Evolutionary conservation across 2,329 filamentous ascomycete genomes (phyloP).

Genomic region (Alternaria gaisen): DNA sequence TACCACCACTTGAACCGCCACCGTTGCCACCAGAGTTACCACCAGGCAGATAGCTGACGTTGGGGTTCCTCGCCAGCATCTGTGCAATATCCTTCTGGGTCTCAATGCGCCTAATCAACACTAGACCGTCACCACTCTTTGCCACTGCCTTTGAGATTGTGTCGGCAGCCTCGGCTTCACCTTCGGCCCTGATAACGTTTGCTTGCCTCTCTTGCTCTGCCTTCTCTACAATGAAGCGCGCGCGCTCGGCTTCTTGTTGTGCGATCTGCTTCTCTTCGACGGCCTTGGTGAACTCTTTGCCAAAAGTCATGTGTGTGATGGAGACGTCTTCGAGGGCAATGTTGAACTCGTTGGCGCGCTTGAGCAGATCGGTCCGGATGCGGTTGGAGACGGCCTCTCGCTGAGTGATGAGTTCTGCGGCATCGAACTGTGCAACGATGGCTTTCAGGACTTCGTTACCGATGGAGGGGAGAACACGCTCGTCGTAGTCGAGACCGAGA

Average conservation of each 20-base stretch:
- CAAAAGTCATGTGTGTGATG: constrained; percentile 99
- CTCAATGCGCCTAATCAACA: constrained; percentile 97
- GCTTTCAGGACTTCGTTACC: constrained; percentile 65
- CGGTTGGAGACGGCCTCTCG: constrained; percentile 95
- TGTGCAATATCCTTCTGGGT: constrained; percentile 95
- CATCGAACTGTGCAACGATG: constrained; percentile 64
- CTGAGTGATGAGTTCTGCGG: constrained; percentile 84
- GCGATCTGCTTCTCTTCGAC: constrained; percentile 99
- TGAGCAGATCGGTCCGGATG: constrained; percentile 90
- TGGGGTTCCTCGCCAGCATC: constrained; percentile 88
- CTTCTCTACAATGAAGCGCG: constrained; percentile 97
- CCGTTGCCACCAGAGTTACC: constrained; percentile 66
- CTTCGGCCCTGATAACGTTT: constrained; percentile 97
- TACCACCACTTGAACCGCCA: constrained; percentile 68
- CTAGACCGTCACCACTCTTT: constrained; percentile 90
- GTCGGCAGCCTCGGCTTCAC: constrained; percentile 95
- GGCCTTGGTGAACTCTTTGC: constrained; percentile 97
- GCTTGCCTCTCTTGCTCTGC: constrained; percentile 99
- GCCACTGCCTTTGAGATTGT: constrained; percentile 93
- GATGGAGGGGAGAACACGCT: constrained; percentile 63
- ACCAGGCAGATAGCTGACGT: constrained; percentile 92
- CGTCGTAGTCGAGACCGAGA: constrained; percentile 97
- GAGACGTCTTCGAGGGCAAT: constrained; percentile 98
- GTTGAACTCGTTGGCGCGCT: constrained; percentile 96
- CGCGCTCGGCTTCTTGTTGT: constrained; percentile 97